Evolutionary conservation across 106 monocot species (phyloP).

Genomic region (Chionographis japonica): DNA sequence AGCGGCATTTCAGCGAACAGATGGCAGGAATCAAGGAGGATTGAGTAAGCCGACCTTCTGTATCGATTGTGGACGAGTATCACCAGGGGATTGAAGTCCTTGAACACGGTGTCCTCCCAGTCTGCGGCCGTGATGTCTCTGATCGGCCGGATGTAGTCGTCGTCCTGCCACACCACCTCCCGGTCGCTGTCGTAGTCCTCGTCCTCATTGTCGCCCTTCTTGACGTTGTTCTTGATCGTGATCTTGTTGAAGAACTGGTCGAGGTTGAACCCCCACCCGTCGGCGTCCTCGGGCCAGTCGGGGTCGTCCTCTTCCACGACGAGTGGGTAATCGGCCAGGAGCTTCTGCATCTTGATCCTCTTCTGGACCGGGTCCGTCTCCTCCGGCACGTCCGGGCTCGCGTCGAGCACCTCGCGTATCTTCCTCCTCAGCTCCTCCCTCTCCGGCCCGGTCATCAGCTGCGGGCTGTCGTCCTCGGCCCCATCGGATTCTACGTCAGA

Average conservation of each 20-base stretch:
- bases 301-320: too few relatives aligned
- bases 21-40: background rate
- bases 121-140: conserved; percentile 58
- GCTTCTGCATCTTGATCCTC: too few relatives aligned
- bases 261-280: too few relatives aligned
- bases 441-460: too few relatives aligned
- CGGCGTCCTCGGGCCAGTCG: too few relatives aligned
- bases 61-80: conserved; percentile 86
- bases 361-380: too few relatives aligned
- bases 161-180: conserved; percentile 89
- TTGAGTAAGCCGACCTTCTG: conserved; percentile 34
- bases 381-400: too few relatives aligned
- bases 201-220: conserved; percentile 32
- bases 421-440: too few relatives aligned
- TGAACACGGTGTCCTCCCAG: conserved; percentile 86
- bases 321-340: too few relatives aligned
- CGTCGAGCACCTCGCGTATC: too few relatives aligned
- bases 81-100: conserved; percentile 82
- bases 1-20: background rate
- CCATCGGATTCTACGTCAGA: too few relatives aligned
- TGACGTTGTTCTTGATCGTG: conserved; percentile 75
- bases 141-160: conserved; percentile 75
- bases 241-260: conserved; percentile 7
- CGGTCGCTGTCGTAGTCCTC: conserved; percentile 34
- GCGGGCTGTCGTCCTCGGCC: too few relatives aligned